Conservation (phyloP, 352 stramenopile genomes). For the Globisporangium megalacanthum region DNA sequence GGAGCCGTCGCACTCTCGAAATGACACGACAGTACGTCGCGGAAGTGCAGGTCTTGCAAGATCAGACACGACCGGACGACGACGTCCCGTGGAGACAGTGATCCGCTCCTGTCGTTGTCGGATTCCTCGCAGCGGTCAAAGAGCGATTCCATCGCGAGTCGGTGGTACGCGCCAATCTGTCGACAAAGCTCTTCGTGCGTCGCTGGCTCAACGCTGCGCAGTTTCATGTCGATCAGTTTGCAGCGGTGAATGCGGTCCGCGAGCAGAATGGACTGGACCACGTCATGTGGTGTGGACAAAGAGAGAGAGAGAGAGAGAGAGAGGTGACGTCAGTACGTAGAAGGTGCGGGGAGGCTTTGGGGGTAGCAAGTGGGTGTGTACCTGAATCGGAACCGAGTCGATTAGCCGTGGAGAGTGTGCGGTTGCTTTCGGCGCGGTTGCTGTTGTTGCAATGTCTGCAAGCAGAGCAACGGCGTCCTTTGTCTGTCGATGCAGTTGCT, state of each 20-base stretch:
- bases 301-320: too few relatives aligned
- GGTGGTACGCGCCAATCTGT: conserved; percentile 4
- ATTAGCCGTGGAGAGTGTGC: neutral
- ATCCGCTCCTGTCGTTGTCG: too few relatives aligned
- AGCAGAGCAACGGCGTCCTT: conserved; percentile 36
- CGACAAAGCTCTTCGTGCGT: neutral
- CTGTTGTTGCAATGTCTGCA: conserved; percentile 3
- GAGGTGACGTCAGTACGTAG: too few relatives aligned
- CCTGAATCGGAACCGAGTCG: conserved; percentile 24
- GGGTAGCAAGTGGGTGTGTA: neutral
- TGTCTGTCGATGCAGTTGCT: conserved; percentile 48
- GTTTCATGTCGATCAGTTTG: conserved; percentile 26
- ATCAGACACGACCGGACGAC: conserved; percentile 23
- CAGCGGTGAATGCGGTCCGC: conserved; percentile 44
- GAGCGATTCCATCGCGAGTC: neutral
- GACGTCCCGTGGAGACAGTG: conserved; percentile 16
- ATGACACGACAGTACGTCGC: conserved; percentile 35
- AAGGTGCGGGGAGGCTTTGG: neutral
- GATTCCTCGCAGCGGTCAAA: neutral
- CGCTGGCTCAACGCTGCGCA: neutral
- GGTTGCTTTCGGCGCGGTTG: neutral
- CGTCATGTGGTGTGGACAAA: too few relatives aligned
- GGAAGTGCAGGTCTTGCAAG: conserved; percentile 53
- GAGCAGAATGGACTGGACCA: conserved; percentile 30
- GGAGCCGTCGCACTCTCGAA: conserved; percentile 3